phyloP scores from a whole-genome alignment of 2,329 filamentous ascomycete species.

The Paecilomyces dactylethromorphus region DNA sequence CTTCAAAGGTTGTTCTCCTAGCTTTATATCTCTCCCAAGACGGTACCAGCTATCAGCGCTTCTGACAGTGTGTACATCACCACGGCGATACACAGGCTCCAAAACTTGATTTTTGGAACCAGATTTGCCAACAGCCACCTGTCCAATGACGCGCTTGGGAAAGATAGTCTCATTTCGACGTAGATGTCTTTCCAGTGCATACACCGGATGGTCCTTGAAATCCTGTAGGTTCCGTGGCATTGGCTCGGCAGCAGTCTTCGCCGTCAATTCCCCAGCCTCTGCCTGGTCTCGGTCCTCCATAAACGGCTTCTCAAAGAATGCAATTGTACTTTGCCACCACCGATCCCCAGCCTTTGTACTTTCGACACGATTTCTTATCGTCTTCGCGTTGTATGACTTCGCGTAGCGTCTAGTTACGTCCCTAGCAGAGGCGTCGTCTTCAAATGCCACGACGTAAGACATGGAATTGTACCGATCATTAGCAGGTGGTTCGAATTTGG shows the following conservation, averaged over 20 bases:
- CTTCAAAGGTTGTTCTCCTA: slow-evolving; percentile 76
- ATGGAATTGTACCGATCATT: slow-evolving; percentile 70
- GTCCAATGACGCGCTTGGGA: slow-evolving; percentile 67
- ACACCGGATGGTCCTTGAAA: slow-evolving; percentile 79
- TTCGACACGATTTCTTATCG: slow-evolving; percentile 74
- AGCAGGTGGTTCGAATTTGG: slow-evolving; percentile 73
- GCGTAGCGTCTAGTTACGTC: slow-evolving; percentile 86
- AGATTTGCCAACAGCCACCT: slow-evolving; percentile 53
- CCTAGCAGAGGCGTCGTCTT: slow-evolving; percentile 67
- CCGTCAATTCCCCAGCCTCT: slow-evolving; percentile 69
- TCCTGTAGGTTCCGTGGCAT: slow-evolving; percentile 83
- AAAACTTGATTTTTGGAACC: slow-evolving; percentile 45
- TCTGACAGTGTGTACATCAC: slow-evolving; percentile 70
- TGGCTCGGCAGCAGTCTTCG: slow-evolving; percentile 65
- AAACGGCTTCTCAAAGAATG: slow-evolving; percentile 36
- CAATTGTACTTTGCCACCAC: slow-evolving; percentile 50
- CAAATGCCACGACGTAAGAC: slow-evolving; percentile 79
- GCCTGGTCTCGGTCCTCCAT: slow-evolving; percentile 68
- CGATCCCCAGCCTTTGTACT: slow-evolving; percentile 46
- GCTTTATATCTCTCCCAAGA: slow-evolving; percentile 70
- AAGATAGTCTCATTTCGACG: slow-evolving; percentile 75
- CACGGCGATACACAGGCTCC: slow-evolving; percentile 75
- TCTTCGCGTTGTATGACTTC: slow-evolving; percentile 87
- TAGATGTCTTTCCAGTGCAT: slow-evolving; percentile 78
- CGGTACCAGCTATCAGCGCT: slow-evolving; percentile 89